Evolutionary conservation across 1,139 yeast species (phyloP).

Genomic region (Yarrowia galli): DNA sequence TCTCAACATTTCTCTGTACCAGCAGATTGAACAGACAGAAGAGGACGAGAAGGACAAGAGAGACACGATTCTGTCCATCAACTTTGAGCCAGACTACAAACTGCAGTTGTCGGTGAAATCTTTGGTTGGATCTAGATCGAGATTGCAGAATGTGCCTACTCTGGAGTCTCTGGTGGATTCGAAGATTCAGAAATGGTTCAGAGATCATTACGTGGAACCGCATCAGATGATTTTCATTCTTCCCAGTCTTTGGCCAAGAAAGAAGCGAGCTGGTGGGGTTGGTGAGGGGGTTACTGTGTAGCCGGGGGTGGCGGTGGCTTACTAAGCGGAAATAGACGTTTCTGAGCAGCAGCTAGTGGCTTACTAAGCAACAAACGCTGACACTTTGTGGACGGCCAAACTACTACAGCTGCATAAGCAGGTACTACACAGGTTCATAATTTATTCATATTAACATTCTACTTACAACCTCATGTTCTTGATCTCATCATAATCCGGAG

Average conservation of each 20-base stretch:
- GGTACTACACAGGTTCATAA: conserved; percentile 11
- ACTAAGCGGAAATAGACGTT: too few relatives aligned
- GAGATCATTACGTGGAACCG: conserved; percentile 93
- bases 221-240: conserved; percentile 81
- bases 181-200: conserved; percentile 85
- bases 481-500: conserved; percentile 33
- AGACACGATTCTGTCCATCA: conserved; percentile 80
- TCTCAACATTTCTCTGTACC: conserved; percentile 74
- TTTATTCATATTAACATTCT: neutral
- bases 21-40: conserved; percentile 38
- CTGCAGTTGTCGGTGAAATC: conserved; percentile 87
- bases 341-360: too few relatives aligned
- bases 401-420: too few relatives aligned
- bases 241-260: conserved; percentile 91
- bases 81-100: conserved; percentile 89
- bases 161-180: conserved; percentile 84
- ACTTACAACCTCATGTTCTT: conserved; percentile 26
- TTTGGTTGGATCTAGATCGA: conserved; percentile 89
- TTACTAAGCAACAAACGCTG: too few relatives aligned
- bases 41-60: conserved; percentile 39
- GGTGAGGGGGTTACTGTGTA: too few relatives aligned
- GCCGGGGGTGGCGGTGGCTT: too few relatives aligned
- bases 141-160: conserved; percentile 92
- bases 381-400: too few relatives aligned
- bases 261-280: conserved; percentile 52